Base-by-base conservation (phyloP, 352 stramenopile species). In the Globisporangium yorkense region DNA sequence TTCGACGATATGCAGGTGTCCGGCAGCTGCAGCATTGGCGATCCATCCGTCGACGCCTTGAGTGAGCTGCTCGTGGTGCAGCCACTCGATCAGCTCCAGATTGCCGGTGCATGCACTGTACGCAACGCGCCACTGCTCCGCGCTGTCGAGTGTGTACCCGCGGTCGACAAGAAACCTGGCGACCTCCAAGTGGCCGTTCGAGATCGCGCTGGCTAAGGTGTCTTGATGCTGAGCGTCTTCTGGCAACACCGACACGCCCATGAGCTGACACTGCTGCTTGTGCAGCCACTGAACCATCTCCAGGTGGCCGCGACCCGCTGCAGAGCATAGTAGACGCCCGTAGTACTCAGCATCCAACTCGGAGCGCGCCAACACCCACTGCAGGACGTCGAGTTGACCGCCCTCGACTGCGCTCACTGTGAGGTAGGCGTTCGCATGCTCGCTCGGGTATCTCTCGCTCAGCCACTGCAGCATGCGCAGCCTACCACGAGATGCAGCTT, bases 251-350 rank as follows among this genome's bases (percentile, higher is more conserved):
- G 21, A 24, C 21, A 24, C 21, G 21, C 21, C 21, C 21, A 24
- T 24, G 39, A 44, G 39, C 39, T 4, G 39, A 44, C 39, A 44
- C 39, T 10, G 39, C 39, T n/a, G 39, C 24, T 10, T 41, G 29
- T 67, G 63, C 12, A 62, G 48, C 35, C 35, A 50, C 24, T 49
- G 8, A 5, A 61, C 33, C 1, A 61, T 40, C 5, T 21, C 51
- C 21, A 56, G 15, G 43, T 64, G 61, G 3, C 68, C 61, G 29
- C 13, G 40, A 0, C 40, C 1, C 3, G 40, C 40, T 5, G 40
- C 40, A 9, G 31, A 5, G 31, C 31, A 35, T 5, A 35, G 31
- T 8, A 35, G 31, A 35, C 31, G 31, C 31, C 31, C 31, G 31
- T 35, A 44, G 39, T 44, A 44, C 5, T 44, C 39, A 16, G 39